Evolutionary conservation across 768 basidiomycete genomes (phyloP), one percentile per base, ranked within the genome.

Genomic region (Mycena filopes): DNA sequence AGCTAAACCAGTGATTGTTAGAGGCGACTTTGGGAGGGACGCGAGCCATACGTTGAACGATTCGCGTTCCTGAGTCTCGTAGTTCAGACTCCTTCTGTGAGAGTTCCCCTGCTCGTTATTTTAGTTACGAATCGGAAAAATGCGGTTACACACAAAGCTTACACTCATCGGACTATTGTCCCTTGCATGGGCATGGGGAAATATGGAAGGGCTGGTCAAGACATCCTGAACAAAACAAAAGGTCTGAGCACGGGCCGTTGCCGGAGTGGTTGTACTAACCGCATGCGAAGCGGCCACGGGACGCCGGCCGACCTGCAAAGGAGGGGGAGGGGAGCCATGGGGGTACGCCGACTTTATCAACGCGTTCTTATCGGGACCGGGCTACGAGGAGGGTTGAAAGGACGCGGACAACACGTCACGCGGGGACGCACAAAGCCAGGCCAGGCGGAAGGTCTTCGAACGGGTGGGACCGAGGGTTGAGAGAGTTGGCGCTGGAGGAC

Each of bases 381-480:
- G 68, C 68, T 69, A 46, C 28, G 46, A 60, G 15, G 28, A 45
- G 31, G 20, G 21, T 46, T 55, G 23, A 60, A 53, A 26, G 29
- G n/a, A 33, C 9, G 38, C 1, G 28, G 41, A 46, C 7, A 48
- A 13, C 5, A 43, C 4, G 33, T 56, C 59, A 55, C 65, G 23
- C 38, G 46, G 51, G 40, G 23, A 58, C 68, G 36, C 31, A 69
- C 68, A 55, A 69, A 69, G 23, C 68, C 68, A 53, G 68, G 68
- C 68, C 68, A 69, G 31, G 68, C 68, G 0, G 68, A 69, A 23
- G 68, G 64, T 38, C 60, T 56, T 31, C 64, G 68, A 16, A 66
- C 47, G 6, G 68, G 56, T 26, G 60, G 68, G 16, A 45, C 10
- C 3, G 68, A 40, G 16, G 68, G 53, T n/a, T 66, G 56, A 25